Base-by-base conservation (phyloP, 768 basidiomycete genomes). In the Auricularia sp. region DNA sequence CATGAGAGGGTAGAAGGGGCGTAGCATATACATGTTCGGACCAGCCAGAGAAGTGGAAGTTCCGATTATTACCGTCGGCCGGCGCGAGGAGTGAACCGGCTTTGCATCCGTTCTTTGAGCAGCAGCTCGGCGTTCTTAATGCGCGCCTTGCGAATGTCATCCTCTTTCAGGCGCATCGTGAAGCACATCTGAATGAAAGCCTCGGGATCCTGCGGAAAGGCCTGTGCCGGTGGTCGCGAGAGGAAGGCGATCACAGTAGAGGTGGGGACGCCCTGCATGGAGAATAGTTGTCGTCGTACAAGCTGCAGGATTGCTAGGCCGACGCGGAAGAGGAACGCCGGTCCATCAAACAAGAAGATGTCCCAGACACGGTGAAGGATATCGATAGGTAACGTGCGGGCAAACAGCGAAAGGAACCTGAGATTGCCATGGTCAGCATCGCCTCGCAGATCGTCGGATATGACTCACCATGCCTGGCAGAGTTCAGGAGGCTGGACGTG, bases 301-400 rank as follows among this genome's bases (percentile, higher is more conserved):
- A 83, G 83, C 36, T 78, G 76, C 61, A 89, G 70, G 39, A 93
- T 72, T 0, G 86, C 85, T 3, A 93, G 77, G 2, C 83, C 90
- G 3, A 89, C 77, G n/a, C 91, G 87, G 70, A 89, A 78, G 39
- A 93, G 76, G 78, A 86, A 88, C 0, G 87, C 80, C 23, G 90
- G 76, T 6, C 90, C 91, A 75, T 93, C 91, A 67, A 81, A 89
- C 21, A 93, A 73, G 71, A 92, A 92, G 2, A 93, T 71, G 70
- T 92, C 91, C 91, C 91, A 93, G 12, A 91, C 80, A 34, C 91
- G 80, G 64, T 87, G 83, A 16, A 91, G 74, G 69, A 85, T 83
- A 2, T 87, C 84, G 0, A 76, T 71, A 0, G 91, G 87, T 14
- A 92, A 78, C 1, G 79, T 79, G 10, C 84, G 84, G 1, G 85